phyloP scores from a whole-genome alignment of 75 land plant species.

The Gnetum montanum region DNA sequence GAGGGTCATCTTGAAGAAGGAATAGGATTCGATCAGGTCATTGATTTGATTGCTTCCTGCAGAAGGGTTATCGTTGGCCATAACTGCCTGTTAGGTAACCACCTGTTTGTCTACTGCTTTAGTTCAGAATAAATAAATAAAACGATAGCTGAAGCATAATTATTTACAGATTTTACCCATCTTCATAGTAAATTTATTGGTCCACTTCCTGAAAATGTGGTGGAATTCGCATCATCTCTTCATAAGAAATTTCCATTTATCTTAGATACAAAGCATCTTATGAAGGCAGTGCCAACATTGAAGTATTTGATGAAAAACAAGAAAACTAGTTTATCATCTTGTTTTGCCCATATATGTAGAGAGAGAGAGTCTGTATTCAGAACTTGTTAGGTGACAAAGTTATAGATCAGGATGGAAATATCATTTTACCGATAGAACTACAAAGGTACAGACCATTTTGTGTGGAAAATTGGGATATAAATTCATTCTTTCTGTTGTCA shows the following conservation, averaged over 20 bases:
- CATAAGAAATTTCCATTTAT: conserved; percentile 60
- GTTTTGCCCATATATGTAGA: conserved; percentile 52
- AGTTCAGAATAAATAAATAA: neutral
- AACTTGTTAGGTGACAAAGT: neutral
- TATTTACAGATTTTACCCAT: conserved; percentile 65
- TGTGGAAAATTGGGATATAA: neutral
- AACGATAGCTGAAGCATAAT: neutral
- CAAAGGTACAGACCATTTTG: conserved; percentile 18
- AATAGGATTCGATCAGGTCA: conserved; percentile 84
- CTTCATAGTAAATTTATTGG: conserved; percentile 70
- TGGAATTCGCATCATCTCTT: conserved; percentile 45
- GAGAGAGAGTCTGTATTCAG: conserved; percentile 18
- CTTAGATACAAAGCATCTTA: conserved; percentile 78
- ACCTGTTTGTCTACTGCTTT: neutral
- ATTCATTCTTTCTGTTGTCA: neutral
- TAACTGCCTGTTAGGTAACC: conserved; percentile 76
- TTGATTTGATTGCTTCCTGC: conserved; percentile 70
- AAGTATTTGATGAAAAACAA: conserved; percentile 30
- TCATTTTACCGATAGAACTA: conserved; percentile 46
- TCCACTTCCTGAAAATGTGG: conserved; percentile 53
- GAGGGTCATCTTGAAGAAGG: conserved; percentile 45
- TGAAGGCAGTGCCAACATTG: conserved; percentile 34
- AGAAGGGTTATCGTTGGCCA: conserved; percentile 79
- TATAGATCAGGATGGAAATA: conserved; percentile 16
- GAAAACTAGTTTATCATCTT: conserved; percentile 64